Base-by-base conservation (phyloP, 179 eudicot genomes). In the Carnegiea gigantea region DNA sequence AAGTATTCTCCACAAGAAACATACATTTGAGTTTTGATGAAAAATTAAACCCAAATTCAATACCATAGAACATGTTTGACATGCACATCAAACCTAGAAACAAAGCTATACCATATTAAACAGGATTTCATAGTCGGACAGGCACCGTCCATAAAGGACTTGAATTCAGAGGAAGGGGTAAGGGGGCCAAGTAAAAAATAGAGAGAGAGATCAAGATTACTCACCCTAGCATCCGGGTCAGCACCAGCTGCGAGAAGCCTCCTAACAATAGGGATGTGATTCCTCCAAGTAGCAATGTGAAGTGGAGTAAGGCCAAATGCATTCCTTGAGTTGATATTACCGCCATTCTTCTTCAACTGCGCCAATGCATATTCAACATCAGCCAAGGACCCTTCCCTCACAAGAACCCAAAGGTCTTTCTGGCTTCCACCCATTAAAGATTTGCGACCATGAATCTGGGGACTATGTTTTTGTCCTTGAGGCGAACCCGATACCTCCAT, bases 261-360 rank as follows among this genome's bases (percentile, higher is more conserved):
- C 84, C 87, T 95, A 33, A 97, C 94, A 81, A 95, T 85, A 79
- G 99, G 98, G 75, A 91, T 81, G 86, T 95, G 98, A 86, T 97
- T 97, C 82, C 99, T 97, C 99, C 99, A 97, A 68, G 92, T 89
- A 77, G 99, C 99, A 86, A 97, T 90, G 82, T 97, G 98, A 77
- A 97, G 93, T 80, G 93, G 95, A 38, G 99, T 91, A 49, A 95
- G 91, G 74, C 99, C 98, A 88, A 88, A 92, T 38, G 84, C 77
- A 79, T 97, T 91, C 88, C 98, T 90, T 48, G 88, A 85, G 81
- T 97, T 97, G 79, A 97, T 86, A 81, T 91, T 93, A 75, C 97
- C 97, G 23, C 98, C 95, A 87, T 73, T 89, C 86, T 97, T 97
- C 88, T 97, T 93, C 76, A 95, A 78, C 79, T 86, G 88, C 51